These are phyloP conservation scores for Omphalotus olearius DNA, from an alignment of 1,284 basidiomycete species.

Conservation along the genomic window DNA sequence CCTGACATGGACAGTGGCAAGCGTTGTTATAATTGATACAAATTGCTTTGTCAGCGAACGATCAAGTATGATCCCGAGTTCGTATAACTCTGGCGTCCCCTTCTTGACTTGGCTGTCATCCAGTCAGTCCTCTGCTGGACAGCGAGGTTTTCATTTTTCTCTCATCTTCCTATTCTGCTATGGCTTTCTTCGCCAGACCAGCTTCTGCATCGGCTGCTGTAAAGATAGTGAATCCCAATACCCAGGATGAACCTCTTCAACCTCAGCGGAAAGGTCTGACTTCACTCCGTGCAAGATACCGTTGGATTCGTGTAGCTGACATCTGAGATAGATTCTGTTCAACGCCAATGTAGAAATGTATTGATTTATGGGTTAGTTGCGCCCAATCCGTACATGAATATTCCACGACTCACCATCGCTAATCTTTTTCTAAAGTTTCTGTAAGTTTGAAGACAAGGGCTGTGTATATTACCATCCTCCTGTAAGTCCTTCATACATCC, in stretches of 20 bases:
- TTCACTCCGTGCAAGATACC: not conserved
- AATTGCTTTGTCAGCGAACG: too few relatives aligned
- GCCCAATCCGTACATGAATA: not conserved
- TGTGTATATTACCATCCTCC: conserved; percentile 81
- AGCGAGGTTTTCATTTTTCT: conserved; percentile 15
- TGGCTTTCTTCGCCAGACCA: conserved; percentile 41
- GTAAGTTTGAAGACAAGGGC: conserved; percentile 83
- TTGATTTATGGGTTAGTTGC: conserved; percentile 76
- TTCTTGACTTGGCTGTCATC: conserved; percentile 8
- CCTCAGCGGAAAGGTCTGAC: conserved; percentile 35
- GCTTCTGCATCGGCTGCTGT: conserved; percentile 35
- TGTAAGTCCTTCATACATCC: conserved; percentile 36
- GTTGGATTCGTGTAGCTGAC: not conserved
- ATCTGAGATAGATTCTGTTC: conserved; percentile 50
- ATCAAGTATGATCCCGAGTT: too few relatives aligned
- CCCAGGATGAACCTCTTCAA: conserved; percentile 28
- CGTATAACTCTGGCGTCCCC: not conserved
- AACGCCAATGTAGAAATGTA: conserved; percentile 83
- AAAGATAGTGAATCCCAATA: conserved; percentile 37
- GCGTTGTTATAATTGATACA: too few relatives aligned
- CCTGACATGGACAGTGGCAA: too few relatives aligned
- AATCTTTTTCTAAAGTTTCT: conserved; percentile 47
- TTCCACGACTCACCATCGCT: conserved; percentile 2
- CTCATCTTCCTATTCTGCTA: conserved; percentile 18
- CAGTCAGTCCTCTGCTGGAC: conserved; percentile 18